Evolutionary conservation across 805 yeast genomes (phyloP), one percentile per base, ranked within the genome.

Genomic region (Aciculoconidium aculeatum): DNA sequence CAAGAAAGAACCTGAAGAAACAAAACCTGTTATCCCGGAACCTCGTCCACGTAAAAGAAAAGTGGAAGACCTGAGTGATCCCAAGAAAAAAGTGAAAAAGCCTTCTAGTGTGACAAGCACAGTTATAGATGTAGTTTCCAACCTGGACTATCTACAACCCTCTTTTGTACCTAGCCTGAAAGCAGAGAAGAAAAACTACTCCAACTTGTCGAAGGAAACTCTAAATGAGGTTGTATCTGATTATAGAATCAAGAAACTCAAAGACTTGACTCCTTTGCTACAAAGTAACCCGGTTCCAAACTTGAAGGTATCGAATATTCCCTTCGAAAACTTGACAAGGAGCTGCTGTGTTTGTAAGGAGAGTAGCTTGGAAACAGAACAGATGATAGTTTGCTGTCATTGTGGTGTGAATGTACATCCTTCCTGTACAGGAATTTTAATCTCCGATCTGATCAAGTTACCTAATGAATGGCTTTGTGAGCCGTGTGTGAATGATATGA

Each of bases 381-480:
- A 65, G 20, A 59, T 72, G 42, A 41, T 80, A 7, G 54, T 65
- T 1, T 86, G 95, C 50, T 45, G 62, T 2, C 60, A 65, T 16
- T 87, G 95, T 60, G 82, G 82, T 0, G 55, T 84, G 17, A 66
- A 65, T 31, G 85, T 79, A 2, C 96, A 87, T 49, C 61, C 71
- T 3, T 51, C 68, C 0, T 87, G 95, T 45, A 79, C 77, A 45
- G 95, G 94, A 0, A 32, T 37, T 17, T 34, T 13, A 8, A 31
- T 40, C 14, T 45, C 34, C n/a, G 41, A 47, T 4, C 67, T 61
- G 6, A 40, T 50, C 3, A 60, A 47, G 18, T n/a, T n/a, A n/a
- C n/a, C n/a, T n/a, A n/a, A n/a, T n/a, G 69, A 67, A 32, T 86
- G 96, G 96, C 57, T 67, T 15, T 87, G 96, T 56, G 94, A 85